Percentiles rank a stretch among this genome's conserved stretches.
These are phyloP conservation scores for Tricholoma matsutake DNA, from an alignment of 768 basidiomycete species.

Conservation along the genomic window DNA sequence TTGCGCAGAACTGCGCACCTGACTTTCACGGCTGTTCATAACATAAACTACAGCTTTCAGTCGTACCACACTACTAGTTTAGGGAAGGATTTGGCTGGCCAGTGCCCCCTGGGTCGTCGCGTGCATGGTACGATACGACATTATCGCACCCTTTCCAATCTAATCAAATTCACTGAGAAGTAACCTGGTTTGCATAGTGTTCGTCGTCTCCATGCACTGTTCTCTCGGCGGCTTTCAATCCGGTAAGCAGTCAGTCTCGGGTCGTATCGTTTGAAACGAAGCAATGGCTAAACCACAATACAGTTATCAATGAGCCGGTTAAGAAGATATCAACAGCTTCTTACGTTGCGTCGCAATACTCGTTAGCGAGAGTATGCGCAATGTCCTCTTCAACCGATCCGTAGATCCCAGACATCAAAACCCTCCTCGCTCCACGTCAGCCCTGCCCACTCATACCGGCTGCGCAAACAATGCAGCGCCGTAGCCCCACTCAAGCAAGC, in stretches of 20 bases:
- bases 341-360: background rate
- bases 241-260: background rate
- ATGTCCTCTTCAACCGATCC: background rate
- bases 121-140: too few species aligned
- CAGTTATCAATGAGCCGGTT: background rate
- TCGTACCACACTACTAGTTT: too few species aligned
- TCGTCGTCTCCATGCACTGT: too few species aligned
- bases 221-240: background rate
- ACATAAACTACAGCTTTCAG: too few species aligned
- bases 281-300: background rate
- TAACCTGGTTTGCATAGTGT: too few species aligned
- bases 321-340: too few species aligned
- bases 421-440: background rate
- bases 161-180: too few species aligned
- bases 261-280: background rate
- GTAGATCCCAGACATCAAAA: background rate
- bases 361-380: background rate
- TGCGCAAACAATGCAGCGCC: background rate
- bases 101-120: too few species aligned
- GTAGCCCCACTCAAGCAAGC: background rate
- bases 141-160: too few species aligned
- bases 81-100: too few species aligned
- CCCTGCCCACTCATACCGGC: background rate
- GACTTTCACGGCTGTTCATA: too few species aligned
- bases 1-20: too few species aligned